Evolutionary conservation across 805 yeast species (phyloP), one percentile per base, ranked within the genome.

Genomic region (Metschnikowia matae): DNA sequence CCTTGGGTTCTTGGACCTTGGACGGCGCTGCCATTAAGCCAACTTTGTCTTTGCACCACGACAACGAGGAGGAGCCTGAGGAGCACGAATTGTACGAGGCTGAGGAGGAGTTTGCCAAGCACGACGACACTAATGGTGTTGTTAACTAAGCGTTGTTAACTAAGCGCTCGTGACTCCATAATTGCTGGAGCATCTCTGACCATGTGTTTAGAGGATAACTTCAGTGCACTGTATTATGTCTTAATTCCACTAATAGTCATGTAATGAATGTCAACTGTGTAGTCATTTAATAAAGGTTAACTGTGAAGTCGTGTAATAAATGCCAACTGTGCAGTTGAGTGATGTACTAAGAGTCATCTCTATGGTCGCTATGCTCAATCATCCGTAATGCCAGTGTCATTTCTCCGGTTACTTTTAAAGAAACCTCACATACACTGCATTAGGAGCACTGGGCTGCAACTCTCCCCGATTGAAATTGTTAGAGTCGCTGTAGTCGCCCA

Each of bases 21-120:
- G 98, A 94, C 73, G 81, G 85, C 66, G 97, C 98, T 61, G 91
- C 84, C 56, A 95, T 92, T 64, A 91, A 89, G 81, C 97, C 97
- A 63, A 81, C 96, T 57, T 81, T 90, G 65, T 87, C 95, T 15
- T 82, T 89, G 74, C 75, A 73, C 54, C 89, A 87, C 65, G 89
- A 85, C 61, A 79, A 84, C 51, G 67, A 56, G 38, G 61, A 58
- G 42, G 73, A 70, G 50, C 70, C 68, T 50, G 76, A 71, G 46
- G 73, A 62, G 38, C 73, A 69, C 46, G 77, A 72, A 50, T 66
- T 72, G 57, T 74, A 74, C 51, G 75, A 71, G 52, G 76, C 86
- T 52, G 91, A 84, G 65, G 73, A 77, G 59, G 73, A 73, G 57
- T 73, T 71, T 63, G 74, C 79, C 54, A 77, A 68, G 57, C 63